Evolutionary conservation across 257 asterid species (phyloP).

Genomic region (Lithospermum erythrorhizon): DNA sequence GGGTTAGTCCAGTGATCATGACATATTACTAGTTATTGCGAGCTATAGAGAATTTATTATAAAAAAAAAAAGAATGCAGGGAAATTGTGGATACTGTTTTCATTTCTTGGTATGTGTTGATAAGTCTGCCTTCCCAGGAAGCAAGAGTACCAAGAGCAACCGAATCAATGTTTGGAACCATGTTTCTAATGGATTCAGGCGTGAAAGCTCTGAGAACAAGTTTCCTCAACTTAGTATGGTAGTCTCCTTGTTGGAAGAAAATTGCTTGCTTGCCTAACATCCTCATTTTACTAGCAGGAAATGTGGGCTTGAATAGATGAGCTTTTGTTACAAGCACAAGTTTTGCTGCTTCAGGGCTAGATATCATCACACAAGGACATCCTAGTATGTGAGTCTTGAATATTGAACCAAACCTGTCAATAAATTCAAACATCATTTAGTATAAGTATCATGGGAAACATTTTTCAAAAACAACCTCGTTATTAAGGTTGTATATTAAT

Average conservation of each 20-base stretch:
- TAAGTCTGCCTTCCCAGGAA: slow-evolving; percentile 43
- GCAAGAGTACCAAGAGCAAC: slow-evolving; percentile 27
- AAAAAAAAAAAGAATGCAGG: not conserved
- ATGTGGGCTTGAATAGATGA: slow-evolving; percentile 69
- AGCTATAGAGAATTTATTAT: too few relatives aligned
- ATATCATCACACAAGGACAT: slow-evolving; percentile 64
- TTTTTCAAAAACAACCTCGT: too few relatives aligned
- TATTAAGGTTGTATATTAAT: too few relatives aligned
- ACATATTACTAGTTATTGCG: too few relatives aligned
- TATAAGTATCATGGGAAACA: not conserved
- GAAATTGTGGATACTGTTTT: slow-evolving; percentile 39
- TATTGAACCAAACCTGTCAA: slow-evolving; percentile 57
- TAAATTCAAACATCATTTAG: not conserved
- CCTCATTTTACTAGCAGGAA: slow-evolving; percentile 72
- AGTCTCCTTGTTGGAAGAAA: slow-evolving; percentile 65
- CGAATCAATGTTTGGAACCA: slow-evolving; percentile 40
- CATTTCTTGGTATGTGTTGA: slow-evolving; percentile 75
- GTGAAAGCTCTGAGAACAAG: slow-evolving; percentile 63
- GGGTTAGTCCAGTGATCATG: too few relatives aligned
- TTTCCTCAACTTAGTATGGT: slow-evolving; percentile 51
- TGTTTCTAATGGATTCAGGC: slow-evolving; percentile 50
- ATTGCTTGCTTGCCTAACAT: slow-evolving; percentile 72
- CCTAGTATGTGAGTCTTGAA: slow-evolving; percentile 73
- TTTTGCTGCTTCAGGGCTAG: slow-evolving; percentile 71
- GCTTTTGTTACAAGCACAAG: slow-evolving; percentile 52